Conservation (phyloP, 1,284 basidiomycete species). For the Ustilago xerochloae region DNA sequence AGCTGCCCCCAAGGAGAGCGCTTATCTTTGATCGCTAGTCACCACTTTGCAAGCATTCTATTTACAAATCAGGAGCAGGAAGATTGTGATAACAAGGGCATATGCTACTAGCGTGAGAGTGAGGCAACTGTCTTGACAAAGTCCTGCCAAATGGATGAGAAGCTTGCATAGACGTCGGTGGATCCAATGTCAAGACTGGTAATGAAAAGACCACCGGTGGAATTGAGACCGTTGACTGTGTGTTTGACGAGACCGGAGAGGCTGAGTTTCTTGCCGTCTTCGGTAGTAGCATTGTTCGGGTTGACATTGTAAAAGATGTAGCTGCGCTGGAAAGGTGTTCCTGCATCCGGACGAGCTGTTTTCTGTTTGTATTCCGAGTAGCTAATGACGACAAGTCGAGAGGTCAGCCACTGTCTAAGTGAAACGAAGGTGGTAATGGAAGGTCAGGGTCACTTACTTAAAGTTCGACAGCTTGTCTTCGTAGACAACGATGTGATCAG, state of each 20-base stretch:
- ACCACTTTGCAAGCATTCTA: not conserved
- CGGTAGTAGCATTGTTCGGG: constrained; percentile 2
- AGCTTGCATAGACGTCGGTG: constrained; percentile 18
- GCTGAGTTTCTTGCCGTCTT: constrained; percentile 9
- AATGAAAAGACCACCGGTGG: constrained; percentile 17
- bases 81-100: not conserved
- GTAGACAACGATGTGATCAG: constrained; percentile 23
- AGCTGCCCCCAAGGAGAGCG: constrained; percentile 47
- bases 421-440: not conserved
- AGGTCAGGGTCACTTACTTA: constrained; percentile 5
- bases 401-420: not conserved
- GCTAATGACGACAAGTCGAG: not conserved
- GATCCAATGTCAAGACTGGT: constrained; percentile 14
- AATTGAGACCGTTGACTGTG: not conserved
- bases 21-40: constrained; percentile 56
- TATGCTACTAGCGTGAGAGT: not conserved
- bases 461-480: constrained; percentile 32
- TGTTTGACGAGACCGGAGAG: constrained; percentile 9
- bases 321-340: constrained; percentile 6
- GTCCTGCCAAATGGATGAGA: constrained; percentile 17
- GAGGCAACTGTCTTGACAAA: constrained; percentile 19
- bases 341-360: not conserved
- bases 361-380: constrained; percentile 9
- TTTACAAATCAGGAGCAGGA: not conserved
- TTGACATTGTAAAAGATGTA: constrained; percentile 31